Evolutionary conservation across 768 basidiomycete species (phyloP).

Genomic region (Mycena crocata): DNA sequence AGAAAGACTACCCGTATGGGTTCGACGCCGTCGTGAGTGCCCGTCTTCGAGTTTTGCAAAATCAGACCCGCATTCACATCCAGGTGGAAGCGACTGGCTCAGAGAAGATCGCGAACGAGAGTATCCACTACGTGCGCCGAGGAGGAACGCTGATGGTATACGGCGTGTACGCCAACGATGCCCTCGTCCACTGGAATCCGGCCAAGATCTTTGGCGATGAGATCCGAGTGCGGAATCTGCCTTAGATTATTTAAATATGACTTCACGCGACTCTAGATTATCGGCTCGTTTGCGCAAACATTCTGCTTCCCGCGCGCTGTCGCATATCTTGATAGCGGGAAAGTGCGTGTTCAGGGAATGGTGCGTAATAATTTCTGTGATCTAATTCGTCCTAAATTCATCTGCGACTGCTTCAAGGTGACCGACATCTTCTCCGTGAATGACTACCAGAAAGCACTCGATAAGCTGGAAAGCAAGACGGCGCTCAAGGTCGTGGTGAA

Average conservation of each 20-base stretch:
- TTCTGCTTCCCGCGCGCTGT: conserved; percentile 93
- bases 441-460: conserved; percentile 73
- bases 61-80: too few relatives aligned
- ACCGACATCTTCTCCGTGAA: conserved; percentile 68
- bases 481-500: conserved; percentile 66
- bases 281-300: conserved; percentile 91
- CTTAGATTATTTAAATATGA: not conserved
- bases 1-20: conserved; percentile 85
- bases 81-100: conserved; percentile 66
- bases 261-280: conserved; percentile 63
- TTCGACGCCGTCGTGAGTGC: conserved; percentile 73
- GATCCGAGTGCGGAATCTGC: conserved; percentile 61
- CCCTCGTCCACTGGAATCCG: conserved; percentile 77
- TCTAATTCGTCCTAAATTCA: not conserved
- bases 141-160: conserved; percentile 80
- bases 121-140: conserved; percentile 80
- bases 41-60: not conserved
- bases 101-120: conserved; percentile 75
- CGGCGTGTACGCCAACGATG: conserved; percentile 80
- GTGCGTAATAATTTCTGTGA: conserved; percentile 32
- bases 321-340: conserved; percentile 88
- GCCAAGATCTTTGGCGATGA: conserved; percentile 83
- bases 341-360: conserved; percentile 77
- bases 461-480: conserved; percentile 70
- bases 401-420: conserved; percentile 50